phyloP scores from a whole-genome alignment of 495 filamentous ascomycete genomes.

The Aspergillus panamensis region DNA sequence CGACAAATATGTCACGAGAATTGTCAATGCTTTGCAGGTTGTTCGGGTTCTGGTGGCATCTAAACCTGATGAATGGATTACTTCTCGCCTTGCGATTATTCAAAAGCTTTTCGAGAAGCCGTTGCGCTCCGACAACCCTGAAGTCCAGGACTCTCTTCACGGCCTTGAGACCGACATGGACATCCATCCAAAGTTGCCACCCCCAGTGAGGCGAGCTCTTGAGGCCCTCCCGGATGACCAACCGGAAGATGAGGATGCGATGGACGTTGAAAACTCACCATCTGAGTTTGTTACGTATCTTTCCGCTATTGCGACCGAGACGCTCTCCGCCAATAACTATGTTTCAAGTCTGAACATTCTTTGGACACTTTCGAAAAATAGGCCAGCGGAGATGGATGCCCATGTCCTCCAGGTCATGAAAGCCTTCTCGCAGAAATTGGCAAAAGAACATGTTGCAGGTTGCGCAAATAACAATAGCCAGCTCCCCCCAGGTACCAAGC shows the following conservation, averaged over 20 bases:
- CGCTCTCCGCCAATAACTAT: constrained; percentile 70
- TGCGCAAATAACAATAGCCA: constrained; percentile 50
- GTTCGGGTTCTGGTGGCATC: constrained; percentile 80
- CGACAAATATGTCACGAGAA: constrained; percentile 71
- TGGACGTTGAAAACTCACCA: constrained; percentile 68
- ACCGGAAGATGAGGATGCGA: constrained; percentile 84
- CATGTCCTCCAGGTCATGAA: constrained; percentile 90
- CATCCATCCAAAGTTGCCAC: constrained; percentile 47
- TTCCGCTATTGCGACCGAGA: constrained; percentile 76
- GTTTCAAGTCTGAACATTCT: constrained; percentile 86
- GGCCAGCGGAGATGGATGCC: constrained; percentile 78
- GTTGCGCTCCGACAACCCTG: constrained; percentile 77
- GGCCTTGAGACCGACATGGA: constrained; percentile 62
- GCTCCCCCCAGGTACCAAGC: constrained; percentile 37
- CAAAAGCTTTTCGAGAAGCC: constrained; percentile 91
- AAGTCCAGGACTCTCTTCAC: constrained; percentile 90
- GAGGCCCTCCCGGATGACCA: constrained; percentile 87
- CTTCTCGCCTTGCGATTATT: constrained; percentile 66
- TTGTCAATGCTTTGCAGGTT: constrained; percentile 90
- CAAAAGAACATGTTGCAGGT: constrained; percentile 86
- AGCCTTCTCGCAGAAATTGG: constrained; percentile 85
- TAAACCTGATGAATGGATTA: constrained; percentile 86
- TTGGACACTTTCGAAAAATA: constrained; percentile 82
- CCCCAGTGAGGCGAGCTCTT: constrained; percentile 76
- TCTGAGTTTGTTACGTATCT: constrained; percentile 81